Evolutionary conservation across 108 stramenopile species (phyloP).

Genomic region (Schizochytrium sp.): DNA sequence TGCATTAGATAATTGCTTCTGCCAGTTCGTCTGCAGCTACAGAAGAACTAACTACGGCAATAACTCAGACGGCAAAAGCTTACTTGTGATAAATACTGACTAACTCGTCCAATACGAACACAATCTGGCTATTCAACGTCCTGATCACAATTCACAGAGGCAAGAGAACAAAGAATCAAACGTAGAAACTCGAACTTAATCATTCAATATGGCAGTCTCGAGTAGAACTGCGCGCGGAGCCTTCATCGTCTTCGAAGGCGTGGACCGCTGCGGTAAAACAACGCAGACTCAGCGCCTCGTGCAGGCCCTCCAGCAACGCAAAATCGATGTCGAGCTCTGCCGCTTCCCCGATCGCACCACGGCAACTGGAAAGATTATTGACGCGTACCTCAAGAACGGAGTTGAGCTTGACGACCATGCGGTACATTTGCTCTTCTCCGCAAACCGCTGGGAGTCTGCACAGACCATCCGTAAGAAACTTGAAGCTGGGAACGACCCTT

Average conservation of each 20-base stretch:
- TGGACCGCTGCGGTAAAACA: slow-evolving; percentile 98
- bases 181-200: no score
- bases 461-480: neutral
- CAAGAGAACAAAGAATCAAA: no score
- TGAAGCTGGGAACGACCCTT: slow-evolving; percentile 51
- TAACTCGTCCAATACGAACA: no score
- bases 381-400: slow-evolving; percentile 84
- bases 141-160: no score
- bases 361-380: slow-evolving; percentile 87
- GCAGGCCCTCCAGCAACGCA: slow-evolving; percentile 61
- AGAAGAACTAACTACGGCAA: no score
- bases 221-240: slow-evolving; percentile 80
- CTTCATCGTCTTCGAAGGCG: slow-evolving; percentile 97
- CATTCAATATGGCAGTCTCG: neutral
- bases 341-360: slow-evolving; percentile 71
- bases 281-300: slow-evolving; percentile 79
- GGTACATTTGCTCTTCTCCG: slow-evolving; percentile 96
- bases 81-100: no score
- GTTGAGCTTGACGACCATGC: slow-evolving; percentile 90
- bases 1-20: no score
- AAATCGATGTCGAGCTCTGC: slow-evolving; percentile 65
- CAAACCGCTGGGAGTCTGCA: slow-evolving; percentile 98
- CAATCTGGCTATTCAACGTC: no score
- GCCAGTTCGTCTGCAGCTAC: no score
- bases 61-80: no score